Evolutionary conservation across 2,329 filamentous ascomycete species (phyloP).

Genomic region (Nothopassalora personata): DNA sequence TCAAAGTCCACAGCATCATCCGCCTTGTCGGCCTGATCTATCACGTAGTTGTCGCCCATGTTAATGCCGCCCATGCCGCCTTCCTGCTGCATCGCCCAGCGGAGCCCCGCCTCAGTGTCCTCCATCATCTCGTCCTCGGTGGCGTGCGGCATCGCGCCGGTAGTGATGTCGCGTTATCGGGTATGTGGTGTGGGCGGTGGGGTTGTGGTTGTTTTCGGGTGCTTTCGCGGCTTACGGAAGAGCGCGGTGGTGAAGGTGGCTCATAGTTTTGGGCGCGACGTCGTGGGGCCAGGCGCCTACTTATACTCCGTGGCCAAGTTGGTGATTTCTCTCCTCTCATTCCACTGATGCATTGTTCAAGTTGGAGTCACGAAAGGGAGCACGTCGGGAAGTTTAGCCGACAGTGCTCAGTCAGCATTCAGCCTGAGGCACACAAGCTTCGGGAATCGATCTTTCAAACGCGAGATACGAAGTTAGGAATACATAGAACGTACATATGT

Average conservation of each 20-base stretch:
- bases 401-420: not conserved
- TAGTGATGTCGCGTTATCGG: not conserved
- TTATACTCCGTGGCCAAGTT: not conserved
- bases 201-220: not conserved
- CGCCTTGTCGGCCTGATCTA: conserved; percentile 66
- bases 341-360: not conserved
- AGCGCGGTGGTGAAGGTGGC: not conserved
- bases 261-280: not conserved
- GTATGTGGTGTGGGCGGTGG: not conserved
- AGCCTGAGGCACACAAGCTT: not conserved
- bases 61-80: conserved; percentile 20
- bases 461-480: not conserved
- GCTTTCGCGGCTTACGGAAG: not conserved
- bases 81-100: conserved; percentile 22
- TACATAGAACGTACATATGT: not conserved
- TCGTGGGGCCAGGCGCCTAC: not conserved
- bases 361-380: not conserved
- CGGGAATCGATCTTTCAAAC: not conserved
- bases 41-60: conserved; percentile 26
- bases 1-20: conserved; percentile 88
- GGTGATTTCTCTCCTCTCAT: not conserved
- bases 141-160: conserved; percentile 36
- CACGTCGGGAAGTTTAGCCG: not conserved
- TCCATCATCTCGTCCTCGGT: conserved; percentile 18
- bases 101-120: conserved; percentile 14